A percentile compares a stretch with the other conserved stretches of the same genome.
Conservation (phyloP, 208 protist genomes). For the Trypanosoma melophagium region DNA sequence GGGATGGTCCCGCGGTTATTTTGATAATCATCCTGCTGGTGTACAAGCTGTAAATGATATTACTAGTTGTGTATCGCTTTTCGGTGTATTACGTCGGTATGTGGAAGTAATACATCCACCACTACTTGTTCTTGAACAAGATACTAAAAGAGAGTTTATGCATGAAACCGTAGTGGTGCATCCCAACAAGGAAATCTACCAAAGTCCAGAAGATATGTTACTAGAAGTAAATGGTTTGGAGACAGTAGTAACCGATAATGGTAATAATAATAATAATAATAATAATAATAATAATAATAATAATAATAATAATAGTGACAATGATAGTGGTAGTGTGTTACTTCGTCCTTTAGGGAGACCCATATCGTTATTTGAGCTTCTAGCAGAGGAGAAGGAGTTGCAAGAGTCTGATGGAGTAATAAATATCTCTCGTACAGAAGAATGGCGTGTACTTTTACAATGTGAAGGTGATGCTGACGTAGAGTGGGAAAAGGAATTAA, state of each 20-base stretch:
- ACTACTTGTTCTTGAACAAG: constrained; percentile 6
- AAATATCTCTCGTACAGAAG: background rate
- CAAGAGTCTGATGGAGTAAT: background rate
- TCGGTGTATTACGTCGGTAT: constrained; percentile 30
- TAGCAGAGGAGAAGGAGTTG: constrained; percentile 33
- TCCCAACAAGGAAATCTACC: constrained; percentile 24
- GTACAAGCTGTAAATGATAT: background rate
- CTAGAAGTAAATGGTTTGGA: constrained; percentile 32
- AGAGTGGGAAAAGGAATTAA: constrained; percentile 25
- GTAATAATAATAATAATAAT: background rate
- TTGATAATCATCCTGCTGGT: constrained; percentile 25
- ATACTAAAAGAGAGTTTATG: background rate
- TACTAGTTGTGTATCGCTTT: constrained; percentile 19
- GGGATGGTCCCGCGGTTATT: constrained; percentile 25
- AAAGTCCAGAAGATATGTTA: constrained; percentile 36
- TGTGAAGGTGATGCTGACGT: constrained; percentile 1
- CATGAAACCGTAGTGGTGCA: constrained; percentile 18
- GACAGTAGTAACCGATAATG: background rate
- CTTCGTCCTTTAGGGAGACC: constrained; percentile 25
- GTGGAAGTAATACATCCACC: constrained; percentile 14
- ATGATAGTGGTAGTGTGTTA: background rate
- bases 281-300: background rate
- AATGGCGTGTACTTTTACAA: constrained; percentile 17
- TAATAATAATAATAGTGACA: background rate
- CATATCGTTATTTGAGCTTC: constrained; percentile 36